Percentiles rank a stretch among this genome's conserved stretches.
Evolutionary conservation across 192 early-diverging fungal genomes (phyloP).

Genomic region (Coemansia sp.): DNA sequence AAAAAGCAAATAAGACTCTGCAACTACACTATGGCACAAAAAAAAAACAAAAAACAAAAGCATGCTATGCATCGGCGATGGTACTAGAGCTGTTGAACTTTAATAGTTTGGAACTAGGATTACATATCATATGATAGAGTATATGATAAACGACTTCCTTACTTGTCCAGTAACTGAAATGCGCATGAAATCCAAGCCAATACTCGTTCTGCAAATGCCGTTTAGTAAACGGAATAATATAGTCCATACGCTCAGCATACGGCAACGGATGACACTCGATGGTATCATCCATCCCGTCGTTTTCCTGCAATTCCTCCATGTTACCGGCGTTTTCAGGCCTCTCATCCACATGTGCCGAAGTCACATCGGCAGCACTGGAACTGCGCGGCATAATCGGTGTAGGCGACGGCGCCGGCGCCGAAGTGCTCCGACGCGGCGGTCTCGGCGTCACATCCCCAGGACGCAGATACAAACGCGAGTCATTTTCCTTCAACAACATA

Average conservation of each 20-base stretch:
- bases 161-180: constrained; percentile 55
- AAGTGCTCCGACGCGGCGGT: constrained; percentile 1
- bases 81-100: neutral
- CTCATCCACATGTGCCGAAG: too few species aligned
- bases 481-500: too few species aligned
- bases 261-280: constrained; percentile 18
- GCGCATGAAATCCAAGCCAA: constrained; percentile 52
- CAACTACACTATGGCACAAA: neutral
- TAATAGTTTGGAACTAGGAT: constrained; percentile 1
- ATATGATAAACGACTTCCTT: constrained; percentile 48
- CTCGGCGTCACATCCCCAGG: too few species aligned
- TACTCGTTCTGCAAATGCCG: constrained; percentile 52
- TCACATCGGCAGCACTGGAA: neutral
- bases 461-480: too few species aligned
- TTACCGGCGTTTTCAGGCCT: too few species aligned
- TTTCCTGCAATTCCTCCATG: neutral
- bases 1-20: too few species aligned
- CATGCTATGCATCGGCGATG: neutral
- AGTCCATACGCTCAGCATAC: constrained; percentile 54
- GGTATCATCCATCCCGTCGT: neutral
- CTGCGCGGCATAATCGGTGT: neutral
- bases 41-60: neutral
- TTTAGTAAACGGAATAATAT: constrained; percentile 49
- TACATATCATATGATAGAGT: constrained; percentile 35
- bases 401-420: neutral